Evolutionary conservation across 176 grass and related monocot species (phyloP), one percentile per base, ranked within the genome.

Genomic region (Triticum urartu): DNA sequence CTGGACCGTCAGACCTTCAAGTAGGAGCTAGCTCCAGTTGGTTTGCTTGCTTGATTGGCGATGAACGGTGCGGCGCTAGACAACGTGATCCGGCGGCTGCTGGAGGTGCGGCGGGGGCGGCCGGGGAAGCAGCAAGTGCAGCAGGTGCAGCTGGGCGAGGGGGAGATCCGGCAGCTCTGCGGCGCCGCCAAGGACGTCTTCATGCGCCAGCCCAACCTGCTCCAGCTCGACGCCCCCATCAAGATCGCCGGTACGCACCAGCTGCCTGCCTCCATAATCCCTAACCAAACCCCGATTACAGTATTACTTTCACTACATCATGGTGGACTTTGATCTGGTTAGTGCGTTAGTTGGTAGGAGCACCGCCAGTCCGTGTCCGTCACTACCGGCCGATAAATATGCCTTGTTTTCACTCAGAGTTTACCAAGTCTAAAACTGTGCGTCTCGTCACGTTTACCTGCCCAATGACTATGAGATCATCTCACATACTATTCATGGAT

Each of bases 101-200:
- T 95, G 42, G 91, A 89, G 3, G 65, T 70, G 59, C 67, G 76
- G 64, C 63, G 65, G 17, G 7, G 35, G 11, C 70, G 56, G 17
- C 35, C 77, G 10, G 80, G 22, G 43, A 72, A 52, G 43, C 60
- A 40, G 64, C 66, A 69, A 13, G 21, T 6, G 70, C 40, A 74
- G 40, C 71, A 75, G 63, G n/a, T 63, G 68, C 82, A 82, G 86
- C 59, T 95, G 25, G 64, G 40, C 36, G 93, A 95, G 71, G 70
- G 6, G 24, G 93, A 92, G 88, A 95, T 95, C 72, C 82, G 86
- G 66, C 84, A 92, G 72, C 87, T 95, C 18, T 95, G 93, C 69
- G 70, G n/a, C 64, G 71, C 52, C 38, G 79, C 93, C 40, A 89
- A 68, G 86, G 86, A 87, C 8, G 85, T 87, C 11, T 90, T 92